Evolutionary conservation across 225 moss, liverwort and hornwort species (phyloP).

Genomic region (Neckera pumila): DNA sequence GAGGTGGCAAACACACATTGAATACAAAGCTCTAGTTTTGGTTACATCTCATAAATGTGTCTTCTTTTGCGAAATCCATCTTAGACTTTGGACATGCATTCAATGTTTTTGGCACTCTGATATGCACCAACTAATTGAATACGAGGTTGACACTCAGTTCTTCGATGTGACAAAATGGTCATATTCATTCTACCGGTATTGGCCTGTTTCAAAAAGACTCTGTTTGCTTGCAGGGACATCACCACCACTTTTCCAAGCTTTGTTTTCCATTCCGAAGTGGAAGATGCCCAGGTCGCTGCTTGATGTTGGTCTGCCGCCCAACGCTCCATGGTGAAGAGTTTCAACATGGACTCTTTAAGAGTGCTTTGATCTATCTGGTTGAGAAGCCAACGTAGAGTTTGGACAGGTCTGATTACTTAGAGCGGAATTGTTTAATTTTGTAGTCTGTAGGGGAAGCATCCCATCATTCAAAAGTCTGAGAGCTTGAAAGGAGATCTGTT

Average conservation of each 20-base stretch:
- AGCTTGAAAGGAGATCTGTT: not conserved
- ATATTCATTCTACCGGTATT: not conserved
- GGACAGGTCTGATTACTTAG: not conserved
- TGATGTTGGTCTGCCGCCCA: not conserved
- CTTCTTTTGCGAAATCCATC: not conserved
- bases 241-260: slow-evolving; percentile 95
- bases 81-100: not conserved
- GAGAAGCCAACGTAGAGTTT: not conserved
- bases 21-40: not conserved
- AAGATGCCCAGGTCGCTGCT: slow-evolving; percentile 14
- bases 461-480: not conserved
- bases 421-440: not conserved
- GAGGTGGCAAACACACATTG: not conserved
- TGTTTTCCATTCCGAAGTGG: slow-evolving; percentile 79
- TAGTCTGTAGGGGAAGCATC: not conserved
- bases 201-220: not conserved
- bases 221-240: slow-evolving; percentile 53
- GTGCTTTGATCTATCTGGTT: not conserved
- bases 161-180: not conserved
- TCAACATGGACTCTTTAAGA: not conserved
- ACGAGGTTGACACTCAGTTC: not conserved
- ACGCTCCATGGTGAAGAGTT: not conserved
- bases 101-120: not conserved
- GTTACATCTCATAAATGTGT: not conserved
- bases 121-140: not conserved